Evolutionary conservation across 108 stramenopile species (phyloP).

Genomic region (Fragilaria crotonensis): DNA sequence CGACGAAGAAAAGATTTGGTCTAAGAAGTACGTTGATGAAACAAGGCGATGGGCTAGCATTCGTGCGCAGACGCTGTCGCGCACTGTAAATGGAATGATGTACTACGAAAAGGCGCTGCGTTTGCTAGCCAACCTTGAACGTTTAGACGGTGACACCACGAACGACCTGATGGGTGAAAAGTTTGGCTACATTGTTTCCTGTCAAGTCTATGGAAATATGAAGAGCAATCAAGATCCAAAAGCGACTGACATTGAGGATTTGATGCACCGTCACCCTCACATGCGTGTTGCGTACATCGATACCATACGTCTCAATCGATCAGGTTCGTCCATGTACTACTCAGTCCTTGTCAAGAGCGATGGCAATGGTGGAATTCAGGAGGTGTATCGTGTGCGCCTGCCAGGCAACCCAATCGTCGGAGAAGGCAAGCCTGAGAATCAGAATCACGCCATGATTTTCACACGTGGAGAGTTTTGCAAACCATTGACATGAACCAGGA

Average conservation of each 20-base stretch:
- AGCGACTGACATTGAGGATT: slow-evolving; percentile 93
- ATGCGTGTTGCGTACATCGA: slow-evolving; percentile 97
- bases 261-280: slow-evolving; percentile 92
- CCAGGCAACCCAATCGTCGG: slow-evolving; percentile 96
- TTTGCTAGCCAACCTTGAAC: slow-evolving; percentile 89
- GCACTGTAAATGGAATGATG: slow-evolving; percentile 99
- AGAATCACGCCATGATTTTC: slow-evolving; percentile 98
- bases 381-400: slow-evolving; percentile 92
- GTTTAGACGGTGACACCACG: slow-evolving; percentile 79
- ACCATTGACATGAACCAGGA: slow-evolving; percentile 99
- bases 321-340: slow-evolving; percentile 76
- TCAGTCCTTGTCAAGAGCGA: slow-evolving; percentile 91
- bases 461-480: slow-evolving; percentile 94
- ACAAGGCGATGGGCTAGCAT: slow-evolving; percentile 95
- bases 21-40: slow-evolving; percentile 77
- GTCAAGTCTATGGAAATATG: slow-evolving; percentile 96
- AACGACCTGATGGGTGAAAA: slow-evolving; percentile 92
- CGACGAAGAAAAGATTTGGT: slow-evolving; percentile 90
- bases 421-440: slow-evolving; percentile 99
- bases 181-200: slow-evolving; percentile 96
- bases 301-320: slow-evolving; percentile 75
- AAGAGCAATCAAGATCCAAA: slow-evolving; percentile 92
- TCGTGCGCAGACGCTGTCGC: slow-evolving; percentile 90
- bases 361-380: slow-evolving; percentile 71
- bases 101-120: slow-evolving; percentile 95